Conservation (phyloP, 352 stramenopile species). For the Phytopythium montanum region DNA sequence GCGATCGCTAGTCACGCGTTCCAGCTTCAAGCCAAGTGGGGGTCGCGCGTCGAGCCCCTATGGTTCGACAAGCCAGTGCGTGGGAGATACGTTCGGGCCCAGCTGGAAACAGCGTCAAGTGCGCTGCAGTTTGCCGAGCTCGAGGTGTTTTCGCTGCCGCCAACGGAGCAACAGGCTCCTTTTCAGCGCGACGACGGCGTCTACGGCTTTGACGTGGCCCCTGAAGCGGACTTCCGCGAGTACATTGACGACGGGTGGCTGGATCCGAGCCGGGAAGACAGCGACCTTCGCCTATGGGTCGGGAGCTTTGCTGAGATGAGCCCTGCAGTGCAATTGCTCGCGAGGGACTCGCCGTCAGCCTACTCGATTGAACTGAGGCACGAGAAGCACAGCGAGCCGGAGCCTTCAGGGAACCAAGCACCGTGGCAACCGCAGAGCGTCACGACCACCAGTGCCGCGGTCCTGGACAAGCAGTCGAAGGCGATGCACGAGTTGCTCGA, state of each 20-base stretch:
- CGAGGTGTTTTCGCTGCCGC: constrained; percentile 35
- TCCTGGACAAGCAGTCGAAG: constrained; percentile 49
- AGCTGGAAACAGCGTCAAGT: constrained; percentile 34
- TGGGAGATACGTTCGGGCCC: constrained; percentile 58
- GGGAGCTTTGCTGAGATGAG: constrained; percentile 54
- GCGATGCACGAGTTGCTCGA: constrained; percentile 34
- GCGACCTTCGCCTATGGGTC: constrained; percentile 59
- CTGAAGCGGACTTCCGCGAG: constrained; percentile 37
- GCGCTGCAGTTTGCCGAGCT: constrained; percentile 67
- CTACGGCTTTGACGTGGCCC: constrained; percentile 38
- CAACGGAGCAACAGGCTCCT: background rate
- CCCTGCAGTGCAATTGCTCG: constrained; percentile 53
- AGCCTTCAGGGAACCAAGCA: background rate
- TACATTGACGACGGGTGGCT: constrained; percentile 68
- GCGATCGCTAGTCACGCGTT: constrained; percentile 18
- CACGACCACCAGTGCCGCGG: constrained; percentile 25
- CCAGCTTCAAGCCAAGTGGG: constrained; percentile 18
- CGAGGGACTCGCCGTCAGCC: constrained; percentile 9
- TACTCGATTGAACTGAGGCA: constrained; percentile 26
- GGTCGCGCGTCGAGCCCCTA: constrained; percentile 20
- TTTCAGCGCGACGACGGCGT: constrained; percentile 46
- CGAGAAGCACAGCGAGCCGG: constrained; percentile 8
- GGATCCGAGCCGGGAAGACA: constrained; percentile 23
- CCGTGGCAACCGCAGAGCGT: constrained; percentile 25
- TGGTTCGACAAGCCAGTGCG: constrained; percentile 13